Evolutionary conservation across 129 eudicot species (phyloP).

Genomic region (Solidago caesia): DNA sequence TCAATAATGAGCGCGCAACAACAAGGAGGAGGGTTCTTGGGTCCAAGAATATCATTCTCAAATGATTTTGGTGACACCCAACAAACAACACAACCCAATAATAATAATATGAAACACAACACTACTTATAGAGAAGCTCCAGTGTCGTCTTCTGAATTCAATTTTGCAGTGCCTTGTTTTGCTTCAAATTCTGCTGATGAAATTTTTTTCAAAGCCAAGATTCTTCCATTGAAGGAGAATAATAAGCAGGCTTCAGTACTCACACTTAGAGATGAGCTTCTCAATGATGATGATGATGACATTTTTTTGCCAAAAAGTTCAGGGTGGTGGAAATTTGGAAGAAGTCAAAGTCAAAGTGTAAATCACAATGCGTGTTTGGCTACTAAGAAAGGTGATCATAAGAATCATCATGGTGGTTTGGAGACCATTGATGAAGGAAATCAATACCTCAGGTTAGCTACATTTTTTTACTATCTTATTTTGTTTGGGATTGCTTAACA

Average conservation of each 20-base stretch:
- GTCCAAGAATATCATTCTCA: slow-evolving; percentile 96
- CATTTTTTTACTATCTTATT: background rate
- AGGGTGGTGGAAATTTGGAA: slow-evolving; percentile 75
- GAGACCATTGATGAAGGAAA: slow-evolving; percentile 68
- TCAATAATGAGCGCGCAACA: slow-evolving; percentile 58
- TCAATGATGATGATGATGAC: slow-evolving; percentile 42
- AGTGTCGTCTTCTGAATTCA: slow-evolving; percentile 79
- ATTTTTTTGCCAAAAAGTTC: slow-evolving; percentile 45
- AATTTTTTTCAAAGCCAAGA: slow-evolving; percentile 59
- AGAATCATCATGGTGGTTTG: slow-evolving; percentile 44
- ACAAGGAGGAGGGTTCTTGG: slow-evolving; percentile 44
- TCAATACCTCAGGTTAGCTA: slow-evolving; percentile 37
- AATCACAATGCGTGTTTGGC: slow-evolving; percentile 37
- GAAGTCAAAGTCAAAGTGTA: slow-evolving; percentile 43
- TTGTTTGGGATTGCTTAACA: background rate
- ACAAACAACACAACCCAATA: slow-evolving; percentile 25
- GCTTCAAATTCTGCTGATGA: slow-evolving; percentile 72
- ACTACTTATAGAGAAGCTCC: slow-evolving; percentile 69
- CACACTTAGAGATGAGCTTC: slow-evolving; percentile 88
- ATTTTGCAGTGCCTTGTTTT: slow-evolving; percentile 60
- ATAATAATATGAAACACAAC: slow-evolving; percentile 27
- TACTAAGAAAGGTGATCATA: slow-evolving; percentile 42
- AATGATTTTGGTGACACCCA: slow-evolving; percentile 82
- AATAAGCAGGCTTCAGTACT: background rate
- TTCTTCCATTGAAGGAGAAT: slow-evolving; percentile 57